These are phyloP conservation scores for Coccomyxa sp. DNA, from an alignment of 139 green algal species.

Conservation along the genomic window DNA sequence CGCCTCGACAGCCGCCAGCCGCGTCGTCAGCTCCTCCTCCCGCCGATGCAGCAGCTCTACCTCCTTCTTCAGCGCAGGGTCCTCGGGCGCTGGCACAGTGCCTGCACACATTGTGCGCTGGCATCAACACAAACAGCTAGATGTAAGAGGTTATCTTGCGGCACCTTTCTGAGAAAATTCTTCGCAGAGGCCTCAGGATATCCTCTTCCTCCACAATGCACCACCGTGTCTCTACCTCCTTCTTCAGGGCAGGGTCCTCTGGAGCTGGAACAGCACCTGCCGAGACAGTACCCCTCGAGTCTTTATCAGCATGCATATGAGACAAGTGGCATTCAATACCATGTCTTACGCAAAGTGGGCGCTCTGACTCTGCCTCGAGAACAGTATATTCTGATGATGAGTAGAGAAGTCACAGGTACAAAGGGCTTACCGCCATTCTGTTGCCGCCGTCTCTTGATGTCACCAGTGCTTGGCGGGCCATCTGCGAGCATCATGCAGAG, in stretches of 20 bases:
- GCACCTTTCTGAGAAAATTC: background rate
- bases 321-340: background rate
- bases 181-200: background rate
- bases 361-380: background rate
- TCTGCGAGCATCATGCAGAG: background rate
- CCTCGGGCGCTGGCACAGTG: background rate
- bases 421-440: background rate
- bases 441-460: background rate
- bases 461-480: background rate
- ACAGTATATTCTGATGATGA: background rate
- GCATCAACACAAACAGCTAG: background rate
- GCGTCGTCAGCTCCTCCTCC: constrained; percentile 14
- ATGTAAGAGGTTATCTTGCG: background rate
- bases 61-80: constrained; percentile 21
- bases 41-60: constrained; percentile 10
- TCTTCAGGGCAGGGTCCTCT: too few relatives aligned
- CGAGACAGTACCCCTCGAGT: background rate
- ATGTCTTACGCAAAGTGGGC: background rate
- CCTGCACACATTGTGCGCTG: background rate
- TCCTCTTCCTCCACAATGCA: too few relatives aligned
- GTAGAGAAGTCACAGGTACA: background rate
- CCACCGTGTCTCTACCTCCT: too few relatives aligned
- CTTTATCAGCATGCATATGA: too few relatives aligned
- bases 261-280: background rate
- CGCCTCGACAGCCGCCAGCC: constrained; percentile 25